Evolutionary conservation across 768 basidiomycete species (phyloP), one percentile per base, ranked within the genome.

Genomic region (Dacryopinax primogenitus): DNA sequence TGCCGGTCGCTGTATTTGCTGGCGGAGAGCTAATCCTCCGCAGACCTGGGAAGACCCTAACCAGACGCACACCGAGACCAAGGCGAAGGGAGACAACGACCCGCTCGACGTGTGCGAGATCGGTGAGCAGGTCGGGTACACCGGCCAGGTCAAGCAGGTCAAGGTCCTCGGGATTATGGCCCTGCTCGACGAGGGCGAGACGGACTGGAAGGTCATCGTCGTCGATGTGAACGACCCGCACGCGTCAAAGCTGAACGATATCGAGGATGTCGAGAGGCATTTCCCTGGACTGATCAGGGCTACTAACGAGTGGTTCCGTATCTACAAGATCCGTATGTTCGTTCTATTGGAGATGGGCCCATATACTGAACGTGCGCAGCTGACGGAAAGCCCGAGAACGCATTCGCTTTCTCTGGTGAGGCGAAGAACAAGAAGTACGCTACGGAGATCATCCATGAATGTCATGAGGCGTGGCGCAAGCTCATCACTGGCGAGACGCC

Each of bases 151-250:
- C 77, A 99, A 98, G 81, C 96, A 97, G 77, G 96, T 99, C 84
- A 99, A 99, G 82, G 90, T 99, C 69, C 90, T 99, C 72, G 96
- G 96, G 68, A 95, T 98, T 84, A 98, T 98, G 95, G 96, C 96
- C 66, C 82, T 98, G 66, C 86, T 98, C 70, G 96, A 99, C 74
- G 96, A 98, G 76, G 96, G 96, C 72, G 96, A 98, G 81, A 98
- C 96, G 69, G 96, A 98, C 81, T 99, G 96, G 96, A 99, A 99
- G 79, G 90, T 99, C 79, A 85, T 99, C 77, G 96, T 95, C 74
- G 92, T 98, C 69, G 96, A 98, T 75, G 84, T 96, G 68, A 84
- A 85, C 70, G 96, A 98, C 75, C 95, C 96, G 44, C 86, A 98
- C 67, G 96, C 96, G 16, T 81, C 89, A 74, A 91, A 95, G 77